Percentiles rank a stretch among this genome's conserved stretches.
Conservation (phyloP, 2,329 filamentous ascomycete genomes). For the Penicillium occitanis region DNA sequence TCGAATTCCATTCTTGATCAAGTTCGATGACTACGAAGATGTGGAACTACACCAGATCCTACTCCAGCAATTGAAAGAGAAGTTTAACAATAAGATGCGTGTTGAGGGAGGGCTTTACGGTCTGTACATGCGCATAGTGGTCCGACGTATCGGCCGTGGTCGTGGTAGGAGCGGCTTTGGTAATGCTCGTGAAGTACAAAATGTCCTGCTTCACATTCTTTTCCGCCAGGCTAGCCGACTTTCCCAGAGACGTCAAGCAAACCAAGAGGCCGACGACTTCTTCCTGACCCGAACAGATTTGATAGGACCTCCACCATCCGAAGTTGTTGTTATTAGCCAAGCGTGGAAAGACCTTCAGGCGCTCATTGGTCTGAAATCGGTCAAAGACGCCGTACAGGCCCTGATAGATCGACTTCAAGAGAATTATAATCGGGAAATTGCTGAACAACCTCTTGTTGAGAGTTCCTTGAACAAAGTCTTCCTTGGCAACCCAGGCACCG, state of each 20-base stretch:
- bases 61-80: conserved; percentile 53
- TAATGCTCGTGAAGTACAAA: conserved; percentile 70
- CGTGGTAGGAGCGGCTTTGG: conserved; percentile 68
- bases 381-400: conserved; percentile 61
- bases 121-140: conserved; percentile 63
- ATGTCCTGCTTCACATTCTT: conserved; percentile 55
- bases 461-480: conserved; percentile 69
- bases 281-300: conserved; percentile 66
- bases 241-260: conserved; percentile 39
- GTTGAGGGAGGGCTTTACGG: conserved; percentile 60
- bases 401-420: conserved; percentile 61
- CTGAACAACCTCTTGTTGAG: conserved; percentile 59
- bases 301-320: conserved; percentile 65
- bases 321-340: conserved; percentile 51
- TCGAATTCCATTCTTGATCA: conserved; percentile 64
- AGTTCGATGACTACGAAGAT: conserved; percentile 69
- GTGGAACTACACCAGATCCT: conserved; percentile 64
- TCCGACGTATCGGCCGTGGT: conserved; percentile 60
- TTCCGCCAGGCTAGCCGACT: conserved; percentile 62
- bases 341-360: conserved; percentile 60
- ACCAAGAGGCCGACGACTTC: conserved; percentile 54
- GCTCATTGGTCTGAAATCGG: conserved; percentile 59
- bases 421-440: conserved; percentile 67
- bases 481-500: conserved; percentile 70
- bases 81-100: conserved; percentile 57